A percentile compares a stretch with the other conserved stretches of the same genome.
Conservation (phyloP, 441 rosid species). For the Sinapis alba region DNA sequence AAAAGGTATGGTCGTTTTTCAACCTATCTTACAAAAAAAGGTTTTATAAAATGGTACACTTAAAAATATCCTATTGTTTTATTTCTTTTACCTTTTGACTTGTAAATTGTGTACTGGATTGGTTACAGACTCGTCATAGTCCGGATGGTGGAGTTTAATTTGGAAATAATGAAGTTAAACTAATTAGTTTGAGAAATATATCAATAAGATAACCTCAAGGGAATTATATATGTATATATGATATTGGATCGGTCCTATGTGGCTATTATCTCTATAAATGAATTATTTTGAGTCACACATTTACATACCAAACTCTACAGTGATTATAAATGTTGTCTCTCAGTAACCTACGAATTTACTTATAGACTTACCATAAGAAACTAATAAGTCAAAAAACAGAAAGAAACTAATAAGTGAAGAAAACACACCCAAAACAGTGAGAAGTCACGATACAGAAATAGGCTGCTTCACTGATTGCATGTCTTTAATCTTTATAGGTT, state of each 20-base stretch:
- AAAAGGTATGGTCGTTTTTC: not conserved
- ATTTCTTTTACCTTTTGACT: not conserved
- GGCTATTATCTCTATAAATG: not conserved
- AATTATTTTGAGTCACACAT: not conserved
- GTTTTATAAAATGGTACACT: not conserved
- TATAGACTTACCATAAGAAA: not conserved
- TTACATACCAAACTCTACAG: not conserved
- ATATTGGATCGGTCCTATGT: not conserved
- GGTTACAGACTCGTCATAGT: not conserved
- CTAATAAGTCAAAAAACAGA: not conserved
- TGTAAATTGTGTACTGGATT: not conserved
- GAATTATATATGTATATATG: not conserved
- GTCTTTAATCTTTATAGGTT: constrained; percentile 14
- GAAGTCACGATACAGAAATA: constrained; percentile 9
- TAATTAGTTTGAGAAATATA: not conserved
- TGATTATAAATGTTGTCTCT: not conserved
- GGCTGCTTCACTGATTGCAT: constrained; percentile 31
- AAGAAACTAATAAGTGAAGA: not conserved
- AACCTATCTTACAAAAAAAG: not conserved
- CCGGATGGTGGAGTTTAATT: not conserved
- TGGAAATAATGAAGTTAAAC: not conserved
- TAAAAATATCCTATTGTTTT: not conserved
- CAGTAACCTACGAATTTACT: not conserved
- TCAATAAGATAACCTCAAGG: not conserved
- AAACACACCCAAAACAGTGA: not conserved